Conservation (phyloP, 108 stramenopile genomes). For the Skeletonema menzelii region DNA sequence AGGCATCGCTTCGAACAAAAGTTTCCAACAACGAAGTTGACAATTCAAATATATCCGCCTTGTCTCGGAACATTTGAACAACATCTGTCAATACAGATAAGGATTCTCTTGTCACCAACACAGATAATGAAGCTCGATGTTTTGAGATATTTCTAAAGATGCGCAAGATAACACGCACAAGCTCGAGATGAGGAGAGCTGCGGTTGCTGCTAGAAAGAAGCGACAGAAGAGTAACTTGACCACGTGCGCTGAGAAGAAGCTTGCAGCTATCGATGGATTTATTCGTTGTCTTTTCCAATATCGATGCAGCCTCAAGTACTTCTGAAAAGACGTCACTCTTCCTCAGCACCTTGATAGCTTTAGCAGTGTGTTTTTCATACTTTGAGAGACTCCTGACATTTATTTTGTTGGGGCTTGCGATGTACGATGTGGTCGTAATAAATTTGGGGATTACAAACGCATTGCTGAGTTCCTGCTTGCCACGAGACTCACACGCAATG, state of each 20-base stretch:
- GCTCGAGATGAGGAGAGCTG: conserved; percentile 87
- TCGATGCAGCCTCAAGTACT: conserved; percentile 69
- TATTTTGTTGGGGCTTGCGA: background rate
- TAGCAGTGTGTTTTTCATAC: conserved; percentile 21
- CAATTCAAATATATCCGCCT: conserved; percentile 24
- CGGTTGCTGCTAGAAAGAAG: conserved; percentile 87
- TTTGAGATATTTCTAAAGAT: conserved; percentile 78
- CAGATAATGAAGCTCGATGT: conserved; percentile 42
- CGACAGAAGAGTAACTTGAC: conserved; percentile 66
- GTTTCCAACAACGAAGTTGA: conserved; percentile 32
- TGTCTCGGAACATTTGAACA: conserved; percentile 90
- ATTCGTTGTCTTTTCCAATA: conserved; percentile 71
- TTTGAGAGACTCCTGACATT: conserved; percentile 8
- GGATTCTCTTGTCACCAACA: conserved; percentile 47
- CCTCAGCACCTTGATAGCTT: conserved; percentile 60
- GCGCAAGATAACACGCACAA: conserved; percentile 65
- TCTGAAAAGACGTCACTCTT: conserved; percentile 65
- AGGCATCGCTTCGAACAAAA: background rate
- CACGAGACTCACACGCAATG: background rate
- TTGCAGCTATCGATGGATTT: conserved; percentile 70
- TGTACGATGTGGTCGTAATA: background rate
- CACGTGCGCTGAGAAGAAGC: conserved; percentile 58
- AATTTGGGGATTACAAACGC: background rate
- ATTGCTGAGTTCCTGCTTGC: background rate
- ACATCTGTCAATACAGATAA: conserved; percentile 75